These are phyloP conservation scores for Lichtheimia ornata DNA, from an alignment of 371 early-diverging fungal genomes.

Conservation along the genomic window DNA sequence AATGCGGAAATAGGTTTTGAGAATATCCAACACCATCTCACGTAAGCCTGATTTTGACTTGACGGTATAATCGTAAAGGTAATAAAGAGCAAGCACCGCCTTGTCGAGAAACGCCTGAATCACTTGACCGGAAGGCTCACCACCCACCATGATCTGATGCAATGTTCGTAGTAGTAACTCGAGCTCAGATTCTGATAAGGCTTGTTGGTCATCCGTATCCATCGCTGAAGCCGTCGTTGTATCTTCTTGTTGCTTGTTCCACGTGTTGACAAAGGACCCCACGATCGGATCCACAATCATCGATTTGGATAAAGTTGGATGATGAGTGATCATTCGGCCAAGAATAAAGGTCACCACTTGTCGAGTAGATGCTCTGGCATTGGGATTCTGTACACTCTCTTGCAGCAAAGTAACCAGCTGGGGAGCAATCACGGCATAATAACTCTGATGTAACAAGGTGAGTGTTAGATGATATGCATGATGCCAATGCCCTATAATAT, in stretches of 20 bases:
- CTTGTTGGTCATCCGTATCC: conserved; percentile 17
- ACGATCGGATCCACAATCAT: conserved; percentile 56
- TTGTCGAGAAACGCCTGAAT: conserved; percentile 54
- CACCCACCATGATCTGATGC: conserved; percentile 61
- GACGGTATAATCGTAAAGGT: conserved; percentile 58
- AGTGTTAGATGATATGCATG: background rate
- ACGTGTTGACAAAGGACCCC: conserved; percentile 37
- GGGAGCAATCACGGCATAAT: conserved; percentile 62
- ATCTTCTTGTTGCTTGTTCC: conserved; percentile 16
- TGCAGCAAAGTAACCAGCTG: conserved; percentile 44
- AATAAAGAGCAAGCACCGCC: conserved; percentile 58
- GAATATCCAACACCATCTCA: conserved; percentile 49
- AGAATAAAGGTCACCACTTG: conserved; percentile 61
- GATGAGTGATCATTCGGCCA: conserved; percentile 52
- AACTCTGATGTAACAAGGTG: conserved; percentile 23
- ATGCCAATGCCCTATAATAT: background rate
- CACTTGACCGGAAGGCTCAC: conserved; percentile 64
- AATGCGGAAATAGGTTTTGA: conserved; percentile 58
- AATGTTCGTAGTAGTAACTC: conserved; percentile 41
- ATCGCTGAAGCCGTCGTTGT: conserved; percentile 6
- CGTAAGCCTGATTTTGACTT: conserved; percentile 53
- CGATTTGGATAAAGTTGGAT: conserved; percentile 47
- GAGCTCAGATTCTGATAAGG: conserved; percentile 46
- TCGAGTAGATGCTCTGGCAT: conserved; percentile 18
- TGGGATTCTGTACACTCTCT: conserved; percentile 14